Conservation (phyloP, 768 basidiomycete species). For the Suillus fuscotomentosus region DNA sequence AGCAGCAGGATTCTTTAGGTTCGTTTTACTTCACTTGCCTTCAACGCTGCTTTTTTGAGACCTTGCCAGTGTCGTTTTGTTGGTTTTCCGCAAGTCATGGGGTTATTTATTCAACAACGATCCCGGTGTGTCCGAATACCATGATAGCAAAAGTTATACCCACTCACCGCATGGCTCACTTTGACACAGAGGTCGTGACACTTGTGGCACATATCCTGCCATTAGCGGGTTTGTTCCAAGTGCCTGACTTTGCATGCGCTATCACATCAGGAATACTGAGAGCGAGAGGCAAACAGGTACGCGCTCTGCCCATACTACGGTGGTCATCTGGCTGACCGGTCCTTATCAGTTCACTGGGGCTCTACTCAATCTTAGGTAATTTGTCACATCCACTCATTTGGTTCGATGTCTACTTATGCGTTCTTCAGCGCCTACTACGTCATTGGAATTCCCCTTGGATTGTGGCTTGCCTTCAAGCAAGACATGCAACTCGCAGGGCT, state of each 20-base stretch:
- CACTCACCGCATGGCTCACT: background rate
- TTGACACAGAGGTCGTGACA: constrained; percentile 19
- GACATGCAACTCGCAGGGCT: constrained; percentile 68
- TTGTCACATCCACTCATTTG: background rate
- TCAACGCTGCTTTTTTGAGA: background rate
- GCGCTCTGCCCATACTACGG: constrained; percentile 1
- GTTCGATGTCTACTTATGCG: constrained; percentile 1
- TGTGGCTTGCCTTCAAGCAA: constrained; percentile 69
- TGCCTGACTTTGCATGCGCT: constrained; percentile 75
- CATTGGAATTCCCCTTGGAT: constrained; percentile 78
- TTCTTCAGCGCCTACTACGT: constrained; percentile 67
- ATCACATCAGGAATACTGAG: constrained; percentile 80
- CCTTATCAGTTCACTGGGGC: constrained; percentile 65
- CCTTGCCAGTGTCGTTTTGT: constrained; percentile 45
- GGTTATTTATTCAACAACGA: constrained; percentile 76
- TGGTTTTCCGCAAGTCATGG: constrained; percentile 64
- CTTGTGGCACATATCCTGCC: constrained; percentile 67
- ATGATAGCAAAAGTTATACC: background rate
- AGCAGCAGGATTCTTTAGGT: constrained; percentile 65
- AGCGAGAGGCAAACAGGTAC: constrained; percentile 74
- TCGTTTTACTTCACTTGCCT: constrained; percentile 3
- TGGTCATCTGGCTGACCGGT: background rate
- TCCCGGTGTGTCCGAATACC: constrained; percentile 37
- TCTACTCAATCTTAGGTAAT: constrained; percentile 69
- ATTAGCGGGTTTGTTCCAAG: constrained; percentile 73